Evolutionary conservation across 2,329 filamentous ascomycete species (phyloP).

Genomic region (Sphaerostilbella broomeana): DNA sequence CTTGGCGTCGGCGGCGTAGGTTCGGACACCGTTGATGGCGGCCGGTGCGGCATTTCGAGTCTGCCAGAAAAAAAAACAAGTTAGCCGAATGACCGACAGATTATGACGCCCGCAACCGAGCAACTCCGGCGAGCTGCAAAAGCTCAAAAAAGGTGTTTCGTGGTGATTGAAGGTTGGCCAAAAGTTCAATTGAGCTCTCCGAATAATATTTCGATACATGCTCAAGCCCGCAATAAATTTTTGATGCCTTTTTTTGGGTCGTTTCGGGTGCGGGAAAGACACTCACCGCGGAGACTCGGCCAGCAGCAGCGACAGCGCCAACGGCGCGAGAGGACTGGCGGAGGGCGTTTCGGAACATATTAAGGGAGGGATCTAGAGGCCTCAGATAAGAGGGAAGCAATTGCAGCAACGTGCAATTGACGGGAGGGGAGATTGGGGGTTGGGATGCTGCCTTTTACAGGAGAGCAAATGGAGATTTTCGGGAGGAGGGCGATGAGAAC

Average conservation of each 20-base stretch:
- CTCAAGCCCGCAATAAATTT: conserved; percentile 28
- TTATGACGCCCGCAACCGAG: not conserved
- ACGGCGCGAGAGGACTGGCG: conserved; percentile 93
- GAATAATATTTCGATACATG: conserved; percentile 26
- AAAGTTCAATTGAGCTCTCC: conserved; percentile 32
- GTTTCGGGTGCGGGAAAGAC: conserved; percentile 36
- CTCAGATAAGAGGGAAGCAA: conserved; percentile 51
- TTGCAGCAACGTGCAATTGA: conserved; percentile 58
- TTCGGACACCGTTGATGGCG: conserved; percentile 68
- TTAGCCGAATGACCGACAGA: conserved; percentile 44
- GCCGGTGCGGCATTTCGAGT: conserved; percentile 79
- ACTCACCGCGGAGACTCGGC: conserved; percentile 94
- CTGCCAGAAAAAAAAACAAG: conserved; percentile 53
- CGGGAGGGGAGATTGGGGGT: conserved; percentile 53
- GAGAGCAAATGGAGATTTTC: conserved; percentile 41
- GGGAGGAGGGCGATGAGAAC: conserved; percentile 35
- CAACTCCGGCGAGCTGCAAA: conserved; percentile 22
- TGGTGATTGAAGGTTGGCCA: conserved; percentile 5
- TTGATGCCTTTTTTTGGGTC: conserved; percentile 36
- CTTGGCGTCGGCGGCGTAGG: conserved; percentile 90
- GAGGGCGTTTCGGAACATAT: conserved; percentile 98
- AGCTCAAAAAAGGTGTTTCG: conserved; percentile 27
- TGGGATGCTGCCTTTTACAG: conserved; percentile 42
- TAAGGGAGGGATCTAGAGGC: conserved; percentile 46
- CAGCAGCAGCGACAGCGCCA: conserved; percentile 84